A percentile compares a stretch with the other conserved stretches of the same genome.
Evolutionary conservation across 345 rosid species (phyloP).

Genomic region (Rhodomyrtus tomentosa): DNA sequence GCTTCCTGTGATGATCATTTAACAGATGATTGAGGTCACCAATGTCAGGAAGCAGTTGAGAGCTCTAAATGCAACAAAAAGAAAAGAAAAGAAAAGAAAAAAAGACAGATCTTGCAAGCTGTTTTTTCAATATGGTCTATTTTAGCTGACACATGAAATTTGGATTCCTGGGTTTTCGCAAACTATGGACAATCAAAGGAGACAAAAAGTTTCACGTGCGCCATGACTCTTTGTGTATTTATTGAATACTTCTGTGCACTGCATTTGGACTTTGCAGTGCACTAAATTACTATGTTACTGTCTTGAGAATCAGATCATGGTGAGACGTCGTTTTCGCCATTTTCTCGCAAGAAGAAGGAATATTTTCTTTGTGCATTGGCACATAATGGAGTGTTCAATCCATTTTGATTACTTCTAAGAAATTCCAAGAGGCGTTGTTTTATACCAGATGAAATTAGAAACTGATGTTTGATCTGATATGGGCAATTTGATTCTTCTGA

Average conservation of each 20-base stretch:
- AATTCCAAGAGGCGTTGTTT: not conserved
- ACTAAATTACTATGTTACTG: too few relatives aligned
- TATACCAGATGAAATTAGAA: too few relatives aligned
- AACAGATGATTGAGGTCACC: not conserved
- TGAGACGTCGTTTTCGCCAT: too few relatives aligned
- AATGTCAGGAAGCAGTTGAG: not conserved
- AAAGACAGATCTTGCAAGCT: not conserved
- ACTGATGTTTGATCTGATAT: not conserved
- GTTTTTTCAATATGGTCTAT: too few relatives aligned
- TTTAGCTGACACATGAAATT: not conserved
- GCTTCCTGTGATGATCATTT: not conserved
- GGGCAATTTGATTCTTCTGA: not conserved
- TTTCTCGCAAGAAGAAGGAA: not conserved
- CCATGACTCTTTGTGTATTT: too few relatives aligned
- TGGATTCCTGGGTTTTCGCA: not conserved
- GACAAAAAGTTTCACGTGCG: too few relatives aligned
- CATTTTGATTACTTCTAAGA: not conserved
- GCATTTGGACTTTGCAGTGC: too few relatives aligned
- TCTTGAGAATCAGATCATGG: too few relatives aligned
- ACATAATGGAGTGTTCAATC: not conserved
- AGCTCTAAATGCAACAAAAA: not conserved
- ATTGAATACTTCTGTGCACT: too few relatives aligned
- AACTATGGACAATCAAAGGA: too few relatives aligned
- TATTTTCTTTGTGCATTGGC: not conserved
- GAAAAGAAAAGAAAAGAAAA: too few relatives aligned